A percentile compares a stretch with the other conserved stretches of the same genome.
phyloP scores from a whole-genome alignment of 176 grass and related monocot species.

The Triticum aestivum region IWGSC_CS_RefSeq_v2.1 NC_057803.1:697547874-697548373 shows the following conservation, averaged over 20 bases:
- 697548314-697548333: constrained; percentile 52
- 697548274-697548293: constrained; percentile 51
- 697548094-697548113: constrained; percentile 76
- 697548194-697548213: constrained; percentile 42
- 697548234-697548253: constrained; percentile 17
- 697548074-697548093: constrained; percentile 81
- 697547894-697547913: constrained; percentile 2
- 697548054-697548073: constrained; percentile 69
- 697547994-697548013: constrained; percentile 44
- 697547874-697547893: constrained; percentile 29
- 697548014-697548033: constrained; percentile 39
- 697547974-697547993: constrained; percentile 50
- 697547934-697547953: constrained; percentile 35
- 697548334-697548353: constrained; percentile 61
- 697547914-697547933: constrained; percentile 45
- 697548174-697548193: constrained; percentile 33
- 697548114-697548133: constrained; percentile 55
- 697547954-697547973: constrained; percentile 33
- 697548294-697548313: constrained; percentile 48
- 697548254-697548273: constrained; percentile 51
- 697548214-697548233: neutral
- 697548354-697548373: constrained; percentile 67
- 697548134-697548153: constrained; percentile 54
- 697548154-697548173: constrained; percentile 36
- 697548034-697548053: constrained; percentile 64